Conservation (phyloP, 208 protist species). For the Trypanosoma mega region DNA sequence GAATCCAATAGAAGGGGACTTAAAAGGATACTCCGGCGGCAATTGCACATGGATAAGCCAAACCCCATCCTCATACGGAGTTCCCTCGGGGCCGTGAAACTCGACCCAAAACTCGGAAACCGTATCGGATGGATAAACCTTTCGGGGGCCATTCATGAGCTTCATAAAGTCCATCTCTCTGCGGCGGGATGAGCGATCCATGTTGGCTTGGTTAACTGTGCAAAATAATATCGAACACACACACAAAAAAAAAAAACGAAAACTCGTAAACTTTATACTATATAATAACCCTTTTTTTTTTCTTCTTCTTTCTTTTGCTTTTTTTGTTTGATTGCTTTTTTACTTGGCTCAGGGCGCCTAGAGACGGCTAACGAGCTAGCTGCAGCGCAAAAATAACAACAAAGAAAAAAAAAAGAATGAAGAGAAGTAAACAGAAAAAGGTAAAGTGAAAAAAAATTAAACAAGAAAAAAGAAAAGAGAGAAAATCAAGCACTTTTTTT, state of each 20-base stretch:
- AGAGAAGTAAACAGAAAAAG: too few species aligned
- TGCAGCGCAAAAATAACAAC: too few species aligned
- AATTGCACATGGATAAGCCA: slow-evolving; percentile 97
- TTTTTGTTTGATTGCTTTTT: background rate
- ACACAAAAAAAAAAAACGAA: slow-evolving; percentile 2
- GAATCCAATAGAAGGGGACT: slow-evolving; percentile 98
- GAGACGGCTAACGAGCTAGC: too few species aligned
- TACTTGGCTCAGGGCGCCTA: too few species aligned
- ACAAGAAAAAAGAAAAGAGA: too few species aligned
- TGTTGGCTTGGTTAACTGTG: too few species aligned
- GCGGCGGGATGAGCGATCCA: slow-evolving; percentile 54
- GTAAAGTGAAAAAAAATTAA: too few species aligned
- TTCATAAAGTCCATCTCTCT: slow-evolving; percentile 97
- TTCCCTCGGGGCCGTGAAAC: slow-evolving; percentile 96
- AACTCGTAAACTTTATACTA: background rate
- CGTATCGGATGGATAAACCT: slow-evolving; percentile 92
- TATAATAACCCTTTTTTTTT: background rate
- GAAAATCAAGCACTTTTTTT: too few species aligned
- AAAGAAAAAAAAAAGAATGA: too few species aligned
- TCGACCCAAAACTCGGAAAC: slow-evolving; percentile 96
- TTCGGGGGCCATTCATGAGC: slow-evolving; percentile 95
- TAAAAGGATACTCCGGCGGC: slow-evolving; percentile 97
- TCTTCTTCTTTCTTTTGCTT: background rate
- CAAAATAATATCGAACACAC: too few species aligned
- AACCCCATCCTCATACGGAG: slow-evolving; percentile 95